A percentile compares a stretch with the other conserved stretches of the same genome.
Conservation (phyloP, 176 grass and related monocot species). For the Musa itinerans region DNA sequence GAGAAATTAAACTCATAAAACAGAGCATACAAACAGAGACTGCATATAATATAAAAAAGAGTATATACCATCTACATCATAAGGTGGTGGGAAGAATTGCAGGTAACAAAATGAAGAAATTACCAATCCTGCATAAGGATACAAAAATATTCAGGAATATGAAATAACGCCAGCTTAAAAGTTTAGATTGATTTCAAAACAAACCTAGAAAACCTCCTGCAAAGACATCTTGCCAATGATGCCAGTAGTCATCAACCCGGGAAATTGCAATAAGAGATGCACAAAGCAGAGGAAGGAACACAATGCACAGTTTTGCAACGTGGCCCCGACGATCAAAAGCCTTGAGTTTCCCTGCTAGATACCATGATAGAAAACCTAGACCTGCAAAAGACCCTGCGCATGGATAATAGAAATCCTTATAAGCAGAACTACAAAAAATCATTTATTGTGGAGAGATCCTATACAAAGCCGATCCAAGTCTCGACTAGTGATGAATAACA, state of each 20-base stretch:
- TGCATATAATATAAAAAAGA: background rate
- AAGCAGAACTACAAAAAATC: too few relatives aligned
- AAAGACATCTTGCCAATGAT: constrained; percentile 23
- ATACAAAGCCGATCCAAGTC: too few relatives aligned
- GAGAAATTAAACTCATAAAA: background rate
- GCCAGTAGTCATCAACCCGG: constrained; percentile 21
- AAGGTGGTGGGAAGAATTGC: constrained; percentile 15
- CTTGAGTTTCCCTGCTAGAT: constrained; percentile 13
- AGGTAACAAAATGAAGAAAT: constrained; percentile 21
- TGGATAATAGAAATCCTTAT: background rate
- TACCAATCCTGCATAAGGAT: background rate
- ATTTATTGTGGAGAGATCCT: too few relatives aligned
- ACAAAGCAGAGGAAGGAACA: constrained; percentile 6
- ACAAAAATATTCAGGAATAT: background rate
- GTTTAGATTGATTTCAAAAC: background rate
- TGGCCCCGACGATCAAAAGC: constrained; percentile 14
- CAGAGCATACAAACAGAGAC: background rate
- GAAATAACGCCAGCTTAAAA: background rate
- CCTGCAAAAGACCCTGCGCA: constrained; percentile 22
- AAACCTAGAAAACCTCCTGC: constrained; percentile 17
- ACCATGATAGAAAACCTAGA: constrained; percentile 17
- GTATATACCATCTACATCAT: constrained; percentile 7
- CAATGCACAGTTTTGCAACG: constrained; percentile 21
- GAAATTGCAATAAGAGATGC: constrained; percentile 20
- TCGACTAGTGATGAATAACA: too few relatives aligned